phyloP scores from a whole-genome alignment of 1,284 basidiomycete genomes.

The Phellopilus nigrolimitatus region DNA sequence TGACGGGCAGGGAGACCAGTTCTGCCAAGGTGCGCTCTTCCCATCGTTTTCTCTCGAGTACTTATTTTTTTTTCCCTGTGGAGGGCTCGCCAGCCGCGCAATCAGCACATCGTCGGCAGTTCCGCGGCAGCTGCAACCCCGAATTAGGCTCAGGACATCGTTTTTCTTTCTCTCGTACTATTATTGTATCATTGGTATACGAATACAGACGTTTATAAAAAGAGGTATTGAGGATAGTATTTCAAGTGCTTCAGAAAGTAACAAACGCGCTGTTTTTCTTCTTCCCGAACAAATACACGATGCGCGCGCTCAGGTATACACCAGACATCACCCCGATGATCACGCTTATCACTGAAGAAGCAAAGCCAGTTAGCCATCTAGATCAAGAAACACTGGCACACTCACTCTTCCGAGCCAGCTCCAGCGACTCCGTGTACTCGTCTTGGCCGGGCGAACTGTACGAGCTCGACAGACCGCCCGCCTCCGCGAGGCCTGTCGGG shows the following conservation, averaged over 20 bases:
- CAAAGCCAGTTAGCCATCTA: background rate
- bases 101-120: no score
- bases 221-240: no score
- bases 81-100: no score
- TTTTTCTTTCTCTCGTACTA: no score
- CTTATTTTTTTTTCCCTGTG: no score
- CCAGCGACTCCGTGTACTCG: conserved; percentile 18
- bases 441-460: conserved; percentile 16
- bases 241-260: conserved; percentile 15
- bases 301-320: conserved; percentile 17
- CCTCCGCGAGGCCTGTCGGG: conserved; percentile 33
- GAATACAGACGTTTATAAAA: no score
- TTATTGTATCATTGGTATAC: no score
- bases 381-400: background rate
- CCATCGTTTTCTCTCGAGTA: background rate
- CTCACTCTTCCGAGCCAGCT: conserved; percentile 19
- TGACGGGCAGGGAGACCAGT: conserved; percentile 60
- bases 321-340: conserved; percentile 21
- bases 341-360: conserved; percentile 18
- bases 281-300: conserved; percentile 18
- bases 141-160: no score
- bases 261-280: conserved; percentile 20
- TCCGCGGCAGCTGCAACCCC: no score
- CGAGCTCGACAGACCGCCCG: conserved; percentile 19
- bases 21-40: conserved; percentile 51